Evolutionary conservation across 768 basidiomycete species (phyloP), one percentile per base, ranked within the genome.

Genomic region (Lenzites betulinus): DNA sequence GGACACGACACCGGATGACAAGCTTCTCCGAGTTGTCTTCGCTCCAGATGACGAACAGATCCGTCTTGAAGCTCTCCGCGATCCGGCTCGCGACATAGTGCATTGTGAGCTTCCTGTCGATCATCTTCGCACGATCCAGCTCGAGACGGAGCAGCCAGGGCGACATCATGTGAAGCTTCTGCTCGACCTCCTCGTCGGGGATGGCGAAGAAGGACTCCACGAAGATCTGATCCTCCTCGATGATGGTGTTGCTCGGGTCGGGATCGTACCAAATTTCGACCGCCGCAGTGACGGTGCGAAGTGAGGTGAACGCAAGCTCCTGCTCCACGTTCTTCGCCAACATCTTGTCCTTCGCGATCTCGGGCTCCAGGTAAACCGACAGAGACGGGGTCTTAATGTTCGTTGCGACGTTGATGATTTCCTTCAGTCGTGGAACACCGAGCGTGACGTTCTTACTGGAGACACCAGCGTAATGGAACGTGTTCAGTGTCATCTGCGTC

Each of bases 391-490:
- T 99, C 77, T 98, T 97, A 83, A 98, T 97, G 72, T 98, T 95
- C 20, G 90, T 92, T 0, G 97, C 97, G 60, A 98, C 95, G 70
- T 99, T 99, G 78, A 99, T 98, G 67, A 98, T 98, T 76, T 98
- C 97, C 79, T 98, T 98, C 64, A 99, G 75, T 75, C 97, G 95
- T 2, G 97, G 97, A 1, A 99, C 97, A 88, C 97, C 97, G 60
- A 98, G 92, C 0, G 97, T 99, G 51, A 99, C 97, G 76, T 97
- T 98, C 78, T 98, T 98, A 70, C 92, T 94, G n/a, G 97, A 96
- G 25, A 99, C 97, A 88, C 97, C 97, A 62, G 97, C 97, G 73
- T 98, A 98, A 76, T 99, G 97, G 92, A 98, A 99, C 0, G 96
- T 98, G 75, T 99, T 99, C 59, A 99, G 76, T 7, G 97, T 98